These are phyloP conservation scores for Fusarium continuum DNA, from an alignment of 2,329 filamentous ascomycete species.

Conservation along the genomic window DNA sequence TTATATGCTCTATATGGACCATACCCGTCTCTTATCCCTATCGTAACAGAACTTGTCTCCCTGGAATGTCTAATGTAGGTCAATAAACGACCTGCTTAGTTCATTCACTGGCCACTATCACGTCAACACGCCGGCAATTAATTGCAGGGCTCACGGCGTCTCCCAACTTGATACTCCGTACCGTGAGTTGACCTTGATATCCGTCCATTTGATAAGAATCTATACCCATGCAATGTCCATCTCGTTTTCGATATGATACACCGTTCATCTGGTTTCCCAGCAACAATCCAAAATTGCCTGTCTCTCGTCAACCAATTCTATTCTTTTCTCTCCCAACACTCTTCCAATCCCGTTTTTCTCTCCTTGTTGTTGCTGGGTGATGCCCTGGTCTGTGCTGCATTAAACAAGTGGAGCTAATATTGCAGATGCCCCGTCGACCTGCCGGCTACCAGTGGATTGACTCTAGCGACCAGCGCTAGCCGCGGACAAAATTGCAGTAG, in stretches of 20 bases:
- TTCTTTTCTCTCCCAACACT: constrained; percentile 1
- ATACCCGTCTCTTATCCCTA: too few species aligned
- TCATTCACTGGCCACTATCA: constrained; percentile 27
- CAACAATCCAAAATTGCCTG: constrained; percentile 15
- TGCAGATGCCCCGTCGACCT: constrained; percentile 40
- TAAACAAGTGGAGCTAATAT: constrained; percentile 49
- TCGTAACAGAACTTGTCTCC: too few species aligned
- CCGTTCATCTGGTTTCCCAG: constrained; percentile 9
- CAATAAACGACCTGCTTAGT: constrained; percentile 16
- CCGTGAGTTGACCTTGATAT: not conserved
- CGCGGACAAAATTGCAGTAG: constrained; percentile 37
- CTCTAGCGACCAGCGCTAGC: constrained; percentile 36
- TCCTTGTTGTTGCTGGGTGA: constrained; percentile 43
- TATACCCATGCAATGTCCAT: constrained; percentile 1
- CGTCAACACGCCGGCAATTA: constrained; percentile 25
- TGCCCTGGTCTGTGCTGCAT: constrained; percentile 43
- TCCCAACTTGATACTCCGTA: too few species aligned
- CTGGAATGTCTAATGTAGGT: too few species aligned
- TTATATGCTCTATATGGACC: too few species aligned
- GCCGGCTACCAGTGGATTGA: constrained; percentile 35
- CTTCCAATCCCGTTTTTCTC: constrained; percentile 11
- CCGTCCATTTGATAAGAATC: not conserved
- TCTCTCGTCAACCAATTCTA: constrained; percentile 10
- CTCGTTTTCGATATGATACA: not conserved
- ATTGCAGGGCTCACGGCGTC: constrained; percentile 23